These are phyloP conservation scores for Alternaria alternata DNA, from an alignment of 2,329 filamentous ascomycete species.

Conservation along the genomic window DNA sequence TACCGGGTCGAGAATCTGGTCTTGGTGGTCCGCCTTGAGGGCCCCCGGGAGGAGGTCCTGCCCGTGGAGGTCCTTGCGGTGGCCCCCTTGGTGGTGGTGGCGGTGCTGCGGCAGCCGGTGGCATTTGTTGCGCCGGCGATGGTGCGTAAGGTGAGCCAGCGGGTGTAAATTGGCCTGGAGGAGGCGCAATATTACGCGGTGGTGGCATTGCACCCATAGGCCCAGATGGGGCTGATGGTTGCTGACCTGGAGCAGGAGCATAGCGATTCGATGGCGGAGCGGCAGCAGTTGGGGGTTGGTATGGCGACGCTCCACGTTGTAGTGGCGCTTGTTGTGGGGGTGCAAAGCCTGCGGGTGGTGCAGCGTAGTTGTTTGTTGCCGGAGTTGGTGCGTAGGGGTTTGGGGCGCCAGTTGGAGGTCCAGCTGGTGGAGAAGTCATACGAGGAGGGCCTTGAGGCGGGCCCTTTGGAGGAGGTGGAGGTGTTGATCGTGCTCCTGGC, in stretches of 20 bases:
- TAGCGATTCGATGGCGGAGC: constrained; percentile 66
- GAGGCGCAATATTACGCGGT: constrained; percentile 55
- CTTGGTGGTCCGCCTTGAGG: constrained; percentile 49
- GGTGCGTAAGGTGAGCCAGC: constrained; percentile 34
- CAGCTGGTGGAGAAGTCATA: constrained; percentile 74
- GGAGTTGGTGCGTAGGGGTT: constrained; percentile 70
- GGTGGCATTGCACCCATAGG: constrained; percentile 47
- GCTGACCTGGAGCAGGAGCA: constrained; percentile 68
- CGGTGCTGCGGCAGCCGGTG: constrained; percentile 53
- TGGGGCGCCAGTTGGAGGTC: constrained; percentile 59
- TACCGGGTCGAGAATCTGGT: constrained; percentile 54
- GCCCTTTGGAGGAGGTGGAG: constrained; percentile 86
- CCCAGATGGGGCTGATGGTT: constrained; percentile 54
- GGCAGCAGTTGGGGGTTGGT: constrained; percentile 81
- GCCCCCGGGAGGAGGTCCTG: constrained; percentile 48
- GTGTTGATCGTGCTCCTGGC: constrained; percentile 67
- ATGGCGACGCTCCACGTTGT: constrained; percentile 81
- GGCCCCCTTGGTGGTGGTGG: constrained; percentile 55
- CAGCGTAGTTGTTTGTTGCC: constrained; percentile 65
- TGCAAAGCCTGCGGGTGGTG: constrained; percentile 54
- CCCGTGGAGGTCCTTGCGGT: constrained; percentile 54
- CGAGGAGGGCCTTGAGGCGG: constrained; percentile 54
- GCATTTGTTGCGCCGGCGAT: constrained; percentile 45
- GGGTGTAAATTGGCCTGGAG: constrained; percentile 49
- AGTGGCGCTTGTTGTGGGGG: constrained; percentile 65